Conservation (phyloP, 1,139 yeast genomes). For the Candida sp. region DNA sequence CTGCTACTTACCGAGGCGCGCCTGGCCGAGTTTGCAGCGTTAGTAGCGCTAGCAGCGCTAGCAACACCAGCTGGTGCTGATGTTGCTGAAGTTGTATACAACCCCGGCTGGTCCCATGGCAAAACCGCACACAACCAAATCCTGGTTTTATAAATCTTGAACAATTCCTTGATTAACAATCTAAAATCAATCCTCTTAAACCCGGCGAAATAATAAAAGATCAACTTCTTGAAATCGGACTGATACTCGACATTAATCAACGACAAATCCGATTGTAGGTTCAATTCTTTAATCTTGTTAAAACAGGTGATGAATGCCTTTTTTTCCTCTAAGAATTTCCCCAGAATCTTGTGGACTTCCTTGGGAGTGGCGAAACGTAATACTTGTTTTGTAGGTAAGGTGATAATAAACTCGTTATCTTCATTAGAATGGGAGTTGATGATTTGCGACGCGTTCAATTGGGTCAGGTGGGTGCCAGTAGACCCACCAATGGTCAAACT, state of each 20-base stretch:
- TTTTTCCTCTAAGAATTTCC: slow-evolving; percentile 44
- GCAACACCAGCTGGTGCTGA: slow-evolving; percentile 1
- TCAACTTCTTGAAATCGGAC: slow-evolving; percentile 89
- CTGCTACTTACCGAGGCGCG: neutral
- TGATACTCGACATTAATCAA: slow-evolving; percentile 85
- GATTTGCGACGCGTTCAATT: slow-evolving; percentile 34
- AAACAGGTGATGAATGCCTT: slow-evolving; percentile 44
- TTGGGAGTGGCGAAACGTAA: slow-evolving; percentile 48
- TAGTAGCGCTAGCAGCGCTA: slow-evolving; percentile 3
- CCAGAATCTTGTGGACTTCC: slow-evolving; percentile 41
- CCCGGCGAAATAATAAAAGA: slow-evolving; percentile 80
- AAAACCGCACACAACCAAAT: slow-evolving; percentile 95
- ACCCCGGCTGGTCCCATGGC: slow-evolving; percentile 33
- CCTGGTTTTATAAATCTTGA: slow-evolving; percentile 91
- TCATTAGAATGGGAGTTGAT: slow-evolving; percentile 38
- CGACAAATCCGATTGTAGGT: slow-evolving; percentile 38
- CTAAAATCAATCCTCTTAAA: slow-evolving; percentile 88
- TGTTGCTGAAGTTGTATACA: slow-evolving; percentile 12
- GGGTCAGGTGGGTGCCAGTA: slow-evolving; percentile 37
- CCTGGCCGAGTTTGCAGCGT: no score
- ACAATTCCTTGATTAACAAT: slow-evolving; percentile 85
- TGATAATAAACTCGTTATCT: slow-evolving; percentile 46
- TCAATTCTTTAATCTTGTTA: slow-evolving; percentile 43
- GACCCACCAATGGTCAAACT: slow-evolving; percentile 50
- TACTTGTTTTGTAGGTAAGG: slow-evolving; percentile 49